Evolutionary conservation across 805 yeast genomes (phyloP), one percentile per base, ranked within the genome.

Genomic region (Monosporozyma unispora): DNA sequence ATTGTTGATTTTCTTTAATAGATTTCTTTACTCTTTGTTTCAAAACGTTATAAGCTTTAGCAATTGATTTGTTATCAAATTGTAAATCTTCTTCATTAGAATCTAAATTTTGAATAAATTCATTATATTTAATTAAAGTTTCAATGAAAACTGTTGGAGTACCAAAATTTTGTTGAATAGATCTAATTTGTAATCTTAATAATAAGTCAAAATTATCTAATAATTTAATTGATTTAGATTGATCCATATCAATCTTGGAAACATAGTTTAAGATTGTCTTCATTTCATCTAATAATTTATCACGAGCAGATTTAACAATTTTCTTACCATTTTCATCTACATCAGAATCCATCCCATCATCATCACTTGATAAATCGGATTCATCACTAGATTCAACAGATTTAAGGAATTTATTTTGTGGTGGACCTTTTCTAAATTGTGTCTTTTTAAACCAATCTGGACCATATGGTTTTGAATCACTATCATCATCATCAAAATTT

Each of bases 221-320:
- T 43, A 86, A 83, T 39, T 77, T 72, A 49, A 81, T 76, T 51
- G 77, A 76, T 62, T 83, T 89, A 60, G 89, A 79, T 47, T 79
- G 75, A 60, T 80, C 82, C 57, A 83, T 78, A 31, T 78, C 69
- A 23, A 74, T 74, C 16, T 39, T 39, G 21, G 42, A 39, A 2
- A 39, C 4, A 39, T 39, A 39, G 22, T 39, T 39, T 39, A 39
- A 21, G 12, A 39, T 39, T 21, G 42, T 21, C 27, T 39, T 39
- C 71, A 93, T 78, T 67, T 93, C 99, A 64, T 89, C 97, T 58
- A 89, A 67, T 52, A 89, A 76, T 73, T 91, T 93, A 56, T 90
- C 98, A 71, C 84, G 87, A 48, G 97, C 96, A 51, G 93, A 82
- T 72, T 87, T 90, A 58, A 91, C 96, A 40, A 89, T 88, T 57